Evolutionary conservation across 495 filamentous ascomycete genomes (phyloP), one percentile per base, ranked within the genome.

Genomic region (Aspergillus diversus): DNA sequence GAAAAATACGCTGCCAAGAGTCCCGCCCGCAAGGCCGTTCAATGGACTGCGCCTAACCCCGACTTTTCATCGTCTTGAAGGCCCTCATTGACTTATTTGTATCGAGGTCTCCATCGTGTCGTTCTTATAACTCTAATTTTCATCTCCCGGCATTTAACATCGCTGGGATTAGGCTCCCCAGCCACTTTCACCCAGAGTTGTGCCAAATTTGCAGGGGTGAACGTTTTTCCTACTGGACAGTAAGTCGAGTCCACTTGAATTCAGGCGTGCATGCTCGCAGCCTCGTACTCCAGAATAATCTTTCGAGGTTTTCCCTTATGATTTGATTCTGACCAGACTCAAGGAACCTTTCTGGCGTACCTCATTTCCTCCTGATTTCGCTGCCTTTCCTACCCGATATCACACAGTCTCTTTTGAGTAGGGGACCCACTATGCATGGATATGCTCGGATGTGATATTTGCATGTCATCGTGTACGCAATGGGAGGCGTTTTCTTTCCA

Each of bases 381-480:
- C 47, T 63, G 67, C 59, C 63, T 59, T 43, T 57, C 53, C 48
- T 39, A 61, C 61, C 63, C 49, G 33, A 42, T 47, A 59, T 47
- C 35, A 61, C 59, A 59, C 60, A 57, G 54, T 59, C 52, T 57
- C 47, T 33, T 27, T 34, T 65, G 56, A 66, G 61, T 21, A 63
- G 43, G 57, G 67, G 63, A 48, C 65, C 70, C 67, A 66, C 66
- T 57, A 69, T 69, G 70, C 55, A 61, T 63, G 49, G 47, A 64
- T 49, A 56, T 39, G 57, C 57, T 57, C 61, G 60, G 49, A 57
- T 59, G 17, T 66, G 62, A 67, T 63, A 62, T 54, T 35, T 33
- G 8, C 59, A 55, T 52, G 60, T 55, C 12, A 33, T 17, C 42
- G 33, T 33, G 35, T 42, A 53, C 31, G 56, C 49, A 52, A 68